Base-by-base conservation (phyloP, 345 rosid genomes). In the Conringia planisiliqua region DNA sequence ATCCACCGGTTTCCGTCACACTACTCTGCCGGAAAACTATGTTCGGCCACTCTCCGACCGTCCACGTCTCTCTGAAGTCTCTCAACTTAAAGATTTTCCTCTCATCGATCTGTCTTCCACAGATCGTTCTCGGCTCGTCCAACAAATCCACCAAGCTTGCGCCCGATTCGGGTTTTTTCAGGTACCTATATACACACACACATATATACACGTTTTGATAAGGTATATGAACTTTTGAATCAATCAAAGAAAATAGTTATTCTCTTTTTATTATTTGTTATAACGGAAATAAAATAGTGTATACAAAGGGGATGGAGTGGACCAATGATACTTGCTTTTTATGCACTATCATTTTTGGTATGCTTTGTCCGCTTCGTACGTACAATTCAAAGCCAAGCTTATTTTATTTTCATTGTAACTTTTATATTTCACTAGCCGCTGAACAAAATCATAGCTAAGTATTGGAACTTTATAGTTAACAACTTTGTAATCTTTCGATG, bases 11-110 rank as follows among this genome's bases (percentile, higher is more conserved):
- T 5, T 74, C 71, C 77, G 71, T 11, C 76, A 70, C 74, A 50
- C 83, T 3, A 77, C 73, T 27, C 71, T 93, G 63, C 98, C 98
- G 66, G 88, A 64, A 59, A 82, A 87, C 71, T 90, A 86, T 73
- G 79, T 90, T 71, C 72, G 97, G 63, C 91, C 90, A 38, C 85
- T 82, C 62, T 77, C 88, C 4, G 91, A 93, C 40, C 89, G 97
- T 8, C 93, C 97, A 7, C 79, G 83, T 4, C 80, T 90, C 33
- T 79, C 84, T 0, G 93, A 90, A 74, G 90, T 93, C 18, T 71
- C 79, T 1, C 30, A 72, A 18, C 83, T 86, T 26, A 74, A 84
- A 26, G 68, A 89, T 70, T 84, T 93, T 59, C 96, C 97, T 9
- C 66, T 87, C 58, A 76, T 93, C 68, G 96, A 93, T 75, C 72